Percentiles rank a stretch among this genome's conserved stretches.
Conservation (phyloP, 116 monocot genomes). For the Thalassia testudinum region DNA sequence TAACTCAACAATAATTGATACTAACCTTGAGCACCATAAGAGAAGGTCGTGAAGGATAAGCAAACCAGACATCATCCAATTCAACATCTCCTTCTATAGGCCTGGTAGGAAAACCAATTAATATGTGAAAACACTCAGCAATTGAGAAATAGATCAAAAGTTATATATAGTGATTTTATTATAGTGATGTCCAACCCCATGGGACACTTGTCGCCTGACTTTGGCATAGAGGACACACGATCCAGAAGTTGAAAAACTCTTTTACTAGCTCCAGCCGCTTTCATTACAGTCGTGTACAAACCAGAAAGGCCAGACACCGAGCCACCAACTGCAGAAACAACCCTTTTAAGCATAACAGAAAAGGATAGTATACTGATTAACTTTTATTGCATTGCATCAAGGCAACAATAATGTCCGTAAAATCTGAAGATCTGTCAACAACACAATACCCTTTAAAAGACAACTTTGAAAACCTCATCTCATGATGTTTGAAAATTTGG, state of each 20-base stretch:
- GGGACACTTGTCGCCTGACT: constrained; percentile 65
- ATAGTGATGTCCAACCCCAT: constrained; percentile 24
- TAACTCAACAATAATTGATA: neutral
- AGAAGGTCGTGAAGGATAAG: constrained; percentile 94
- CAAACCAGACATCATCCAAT: constrained; percentile 94
- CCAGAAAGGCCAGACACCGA: constrained; percentile 80
- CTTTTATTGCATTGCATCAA: too few relatives aligned
- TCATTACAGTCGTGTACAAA: constrained; percentile 90
- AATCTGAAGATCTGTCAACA: too few relatives aligned
- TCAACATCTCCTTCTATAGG: constrained; percentile 50
- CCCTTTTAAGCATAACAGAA: too few relatives aligned
- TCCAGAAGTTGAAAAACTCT: constrained; percentile 98
- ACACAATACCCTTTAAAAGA: too few relatives aligned
- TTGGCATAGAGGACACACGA: constrained; percentile 69
- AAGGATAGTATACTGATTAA: too few relatives aligned
- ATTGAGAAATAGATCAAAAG: too few relatives aligned
- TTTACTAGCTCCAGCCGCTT: constrained; percentile 95
- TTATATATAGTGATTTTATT: neutral
- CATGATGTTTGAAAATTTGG: too few relatives aligned
- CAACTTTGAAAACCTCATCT: too few relatives aligned
- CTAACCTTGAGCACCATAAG: constrained; percentile 91
- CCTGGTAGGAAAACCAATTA: neutral
- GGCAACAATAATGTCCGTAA: too few relatives aligned
- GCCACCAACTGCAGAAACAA: constrained; percentile 54
- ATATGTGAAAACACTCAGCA: too few relatives aligned